A percentile compares a stretch with the other conserved stretches of the same genome.
These are phyloP conservation scores for Termitomyces titanicus DNA, from an alignment of 768 basidiomycete genomes.

Conservation along the genomic window DNA sequence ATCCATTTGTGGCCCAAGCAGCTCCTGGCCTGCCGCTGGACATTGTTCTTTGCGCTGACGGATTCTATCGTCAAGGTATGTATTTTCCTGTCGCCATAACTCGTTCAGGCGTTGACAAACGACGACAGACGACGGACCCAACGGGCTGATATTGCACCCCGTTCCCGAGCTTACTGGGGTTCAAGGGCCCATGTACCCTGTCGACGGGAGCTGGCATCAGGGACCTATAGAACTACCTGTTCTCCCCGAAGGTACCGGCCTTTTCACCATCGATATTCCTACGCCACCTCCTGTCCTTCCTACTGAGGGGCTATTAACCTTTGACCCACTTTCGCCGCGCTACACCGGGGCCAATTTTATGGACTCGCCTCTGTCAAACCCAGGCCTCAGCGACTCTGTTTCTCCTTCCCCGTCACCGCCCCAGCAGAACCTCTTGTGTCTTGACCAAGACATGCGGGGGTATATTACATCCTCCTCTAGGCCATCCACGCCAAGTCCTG, in stretches of 20 bases:
- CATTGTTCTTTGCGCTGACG: background rate
- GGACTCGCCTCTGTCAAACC: conserved; percentile 6
- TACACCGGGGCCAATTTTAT: background rate
- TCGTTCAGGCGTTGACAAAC: background rate
- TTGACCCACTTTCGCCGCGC: conserved; percentile 5
- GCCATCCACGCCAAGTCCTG: conserved; percentile 3
- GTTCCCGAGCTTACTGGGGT: background rate
- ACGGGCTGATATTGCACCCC: background rate
- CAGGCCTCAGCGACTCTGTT: conserved; percentile 9
- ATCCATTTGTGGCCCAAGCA: background rate
- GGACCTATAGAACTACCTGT: conserved; percentile 1
- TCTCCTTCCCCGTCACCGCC: conserved; percentile 10
- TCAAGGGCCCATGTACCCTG: background rate
- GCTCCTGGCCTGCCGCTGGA: background rate
- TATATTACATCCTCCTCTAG: background rate
- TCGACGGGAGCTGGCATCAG: conserved; percentile 1
- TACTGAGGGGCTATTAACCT: conserved; percentile 6
- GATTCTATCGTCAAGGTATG: conserved; percentile 1
- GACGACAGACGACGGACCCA: background rate
- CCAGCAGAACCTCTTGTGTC: background rate
- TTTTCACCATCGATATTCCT: conserved; percentile 10
- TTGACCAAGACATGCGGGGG: background rate
- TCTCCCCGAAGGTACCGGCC: conserved; percentile 1
- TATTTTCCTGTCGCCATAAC: background rate
- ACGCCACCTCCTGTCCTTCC: conserved; percentile 1